Evolutionary conservation across 768 basidiomycete genomes (phyloP).

Genomic region (Termitomyces sp.): DNA sequence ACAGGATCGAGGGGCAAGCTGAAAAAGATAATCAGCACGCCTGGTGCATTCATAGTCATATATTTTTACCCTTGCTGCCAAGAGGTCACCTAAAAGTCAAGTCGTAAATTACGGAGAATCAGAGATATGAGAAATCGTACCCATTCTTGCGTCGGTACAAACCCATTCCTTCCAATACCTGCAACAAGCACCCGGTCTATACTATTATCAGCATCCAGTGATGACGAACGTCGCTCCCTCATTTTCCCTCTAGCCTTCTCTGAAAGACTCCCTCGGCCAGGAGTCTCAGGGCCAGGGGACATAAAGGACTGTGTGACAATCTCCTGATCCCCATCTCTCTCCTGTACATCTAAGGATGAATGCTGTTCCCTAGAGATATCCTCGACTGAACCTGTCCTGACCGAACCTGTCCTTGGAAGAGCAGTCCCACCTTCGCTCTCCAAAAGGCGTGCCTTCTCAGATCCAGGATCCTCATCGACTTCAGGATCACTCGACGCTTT

Average conservation of each 20-base stretch:
- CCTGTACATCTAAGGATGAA: conserved; percentile 13
- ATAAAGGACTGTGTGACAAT: conserved; percentile 31
- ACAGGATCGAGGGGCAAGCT: conserved; percentile 88
- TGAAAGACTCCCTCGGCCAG: conserved; percentile 36
- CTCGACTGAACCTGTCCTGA: conserved; percentile 15
- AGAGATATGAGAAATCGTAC: conserved; percentile 30
- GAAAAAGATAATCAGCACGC: background rate
- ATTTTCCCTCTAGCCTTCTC: conserved; percentile 93
- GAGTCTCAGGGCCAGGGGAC: conserved; percentile 38
- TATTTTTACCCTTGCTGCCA: conserved; percentile 88
- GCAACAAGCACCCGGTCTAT: conserved; percentile 61
- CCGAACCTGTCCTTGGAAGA: conserved; percentile 12
- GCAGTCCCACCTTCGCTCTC: conserved; percentile 39
- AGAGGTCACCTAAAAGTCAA: conserved; percentile 59
- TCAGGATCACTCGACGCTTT: conserved; percentile 29
- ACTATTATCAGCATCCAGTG: conserved; percentile 44
- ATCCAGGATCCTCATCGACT: conserved; percentile 34
- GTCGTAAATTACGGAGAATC: background rate
- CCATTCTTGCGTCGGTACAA: conserved; percentile 97
- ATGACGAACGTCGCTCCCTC: conserved; percentile 62
- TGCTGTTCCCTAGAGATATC: conserved; percentile 10
- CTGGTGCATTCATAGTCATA: background rate
- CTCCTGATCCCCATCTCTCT: conserved; percentile 22
- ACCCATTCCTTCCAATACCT: conserved; percentile 83
- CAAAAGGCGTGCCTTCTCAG: conserved; percentile 66